A percentile compares a stretch with the other conserved stretches of the same genome.
Conservation (phyloP, 2,329 filamentous ascomycete species). For the Coniochaeta sp. region DNA sequence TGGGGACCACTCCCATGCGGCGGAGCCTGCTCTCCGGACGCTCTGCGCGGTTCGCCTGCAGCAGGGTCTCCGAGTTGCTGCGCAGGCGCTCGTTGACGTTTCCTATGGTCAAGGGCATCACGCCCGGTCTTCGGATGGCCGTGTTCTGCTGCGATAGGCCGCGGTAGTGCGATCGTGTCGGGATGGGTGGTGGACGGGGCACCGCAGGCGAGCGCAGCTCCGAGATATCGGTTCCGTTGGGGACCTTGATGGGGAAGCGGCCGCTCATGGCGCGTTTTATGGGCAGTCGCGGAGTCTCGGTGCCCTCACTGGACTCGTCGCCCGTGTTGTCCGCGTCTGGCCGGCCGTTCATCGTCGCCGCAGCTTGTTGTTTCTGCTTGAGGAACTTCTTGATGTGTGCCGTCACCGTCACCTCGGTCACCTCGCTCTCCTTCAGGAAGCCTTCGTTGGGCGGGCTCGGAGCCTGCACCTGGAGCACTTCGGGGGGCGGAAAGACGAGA, state of each 20-base stretch:
- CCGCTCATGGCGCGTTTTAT: conserved; percentile 56
- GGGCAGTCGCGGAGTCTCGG: conserved; percentile 66
- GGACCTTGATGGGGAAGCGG: conserved; percentile 61
- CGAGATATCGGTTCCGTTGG: conserved; percentile 60
- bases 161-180: conserved; percentile 73
- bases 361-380: conserved; percentile 42
- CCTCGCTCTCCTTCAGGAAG: conserved; percentile 53
- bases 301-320: conserved; percentile 63
- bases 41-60: conserved; percentile 40
- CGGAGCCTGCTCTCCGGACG: conserved; percentile 48
- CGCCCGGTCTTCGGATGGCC: conserved; percentile 58
- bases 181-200: conserved; percentile 67
- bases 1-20: conserved; percentile 58
- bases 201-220: conserved; percentile 62
- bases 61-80: conserved; percentile 56
- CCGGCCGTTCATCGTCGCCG: conserved; percentile 31
- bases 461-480: conserved; percentile 54
- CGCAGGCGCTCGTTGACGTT: conserved; percentile 61
- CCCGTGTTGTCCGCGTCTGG: conserved; percentile 48
- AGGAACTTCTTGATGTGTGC: conserved; percentile 56
- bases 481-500: conserved; percentile 69
- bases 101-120: conserved; percentile 64
- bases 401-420: conserved; percentile 53
- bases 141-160: conserved; percentile 63
- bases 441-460: conserved; percentile 49